Evolutionary conservation across 2,329 filamentous ascomycete species (phyloP).

Genomic region (Phaeosphaeria sp.): DNA sequence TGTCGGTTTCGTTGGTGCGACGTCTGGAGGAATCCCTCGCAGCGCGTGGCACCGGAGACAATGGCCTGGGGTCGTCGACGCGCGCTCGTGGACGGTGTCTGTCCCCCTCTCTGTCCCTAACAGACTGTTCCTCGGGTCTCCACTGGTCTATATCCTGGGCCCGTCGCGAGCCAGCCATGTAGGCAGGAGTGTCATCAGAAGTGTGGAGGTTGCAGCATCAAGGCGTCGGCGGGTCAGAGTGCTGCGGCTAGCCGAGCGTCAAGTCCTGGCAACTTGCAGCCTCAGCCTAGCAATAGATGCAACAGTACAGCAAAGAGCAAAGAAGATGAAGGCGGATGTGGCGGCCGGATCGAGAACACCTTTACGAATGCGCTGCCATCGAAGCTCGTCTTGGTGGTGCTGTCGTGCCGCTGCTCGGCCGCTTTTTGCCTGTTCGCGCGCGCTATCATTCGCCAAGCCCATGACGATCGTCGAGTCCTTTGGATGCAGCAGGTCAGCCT

Average conservation of each 20-base stretch:
- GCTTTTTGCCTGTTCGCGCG: conserved; percentile 32
- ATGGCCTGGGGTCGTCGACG: conserved; percentile 37
- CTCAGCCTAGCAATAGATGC: conserved; percentile 19
- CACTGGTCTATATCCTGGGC: conserved; percentile 53
- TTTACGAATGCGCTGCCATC: conserved; percentile 25
- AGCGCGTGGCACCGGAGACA: conserved; percentile 46
- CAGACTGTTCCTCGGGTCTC: conserved; percentile 50
- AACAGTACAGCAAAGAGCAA: conserved; percentile 14
- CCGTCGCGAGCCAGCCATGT: conserved; percentile 53
- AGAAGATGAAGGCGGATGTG: conserved; percentile 13
- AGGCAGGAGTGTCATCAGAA: conserved; percentile 50
- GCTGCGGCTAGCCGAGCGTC: conserved; percentile 46
- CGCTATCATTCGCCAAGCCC: conserved; percentile 36
- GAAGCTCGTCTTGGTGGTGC: conserved; percentile 32
- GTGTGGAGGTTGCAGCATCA: conserved; percentile 43
- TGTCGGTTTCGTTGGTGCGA: conserved; percentile 35
- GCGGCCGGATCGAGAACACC: conserved; percentile 17
- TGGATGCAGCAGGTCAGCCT: conserved; percentile 7
- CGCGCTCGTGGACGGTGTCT: conserved; percentile 36
- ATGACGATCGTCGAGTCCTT: conserved; percentile 20
- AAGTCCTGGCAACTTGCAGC: conserved; percentile 28
- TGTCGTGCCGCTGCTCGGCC: conserved; percentile 34
- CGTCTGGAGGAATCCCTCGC: conserved; percentile 43
- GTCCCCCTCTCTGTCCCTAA: conserved; percentile 38
- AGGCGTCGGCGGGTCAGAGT: conserved; percentile 44